Evolutionary conservation across 2,329 filamentous ascomycete species (phyloP).

Genomic region (Aspergillus fijiensis): DNA sequence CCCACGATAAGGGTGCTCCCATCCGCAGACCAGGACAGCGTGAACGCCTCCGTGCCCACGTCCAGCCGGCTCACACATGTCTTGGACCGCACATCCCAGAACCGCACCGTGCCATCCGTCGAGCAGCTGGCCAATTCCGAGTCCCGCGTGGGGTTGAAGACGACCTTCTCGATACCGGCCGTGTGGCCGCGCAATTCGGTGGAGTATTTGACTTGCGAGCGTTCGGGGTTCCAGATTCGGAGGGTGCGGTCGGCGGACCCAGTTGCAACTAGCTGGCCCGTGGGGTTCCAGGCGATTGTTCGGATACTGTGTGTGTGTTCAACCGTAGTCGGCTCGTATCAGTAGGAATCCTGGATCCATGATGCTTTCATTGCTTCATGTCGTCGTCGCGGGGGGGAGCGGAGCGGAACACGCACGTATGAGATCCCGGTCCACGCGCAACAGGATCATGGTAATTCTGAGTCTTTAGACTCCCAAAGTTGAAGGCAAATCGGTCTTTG

Average conservation of each 20-base stretch:
- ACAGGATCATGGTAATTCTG: conserved; percentile 68
- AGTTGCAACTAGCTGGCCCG: conserved; percentile 80
- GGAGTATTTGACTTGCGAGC: conserved; percentile 47
- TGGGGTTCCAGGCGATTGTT: conserved; percentile 84
- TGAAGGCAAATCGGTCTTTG: conserved; percentile 67
- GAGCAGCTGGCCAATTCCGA: conserved; percentile 52
- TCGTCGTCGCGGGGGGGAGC: background rate
- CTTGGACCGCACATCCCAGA: conserved; percentile 53
- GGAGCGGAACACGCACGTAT: conserved; percentile 51
- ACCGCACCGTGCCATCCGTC: conserved; percentile 50
- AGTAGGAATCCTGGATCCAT: conserved; percentile 7
- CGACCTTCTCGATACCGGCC: conserved; percentile 49
- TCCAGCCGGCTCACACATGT: conserved; percentile 48
- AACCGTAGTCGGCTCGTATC: conserved; percentile 6
- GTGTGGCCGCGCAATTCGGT: conserved; percentile 51
- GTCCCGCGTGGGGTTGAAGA: conserved; percentile 51
- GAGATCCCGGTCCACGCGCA: conserved; percentile 54
- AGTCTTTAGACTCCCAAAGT: conserved; percentile 68
- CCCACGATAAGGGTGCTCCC: conserved; percentile 48
- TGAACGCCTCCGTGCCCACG: conserved; percentile 52
- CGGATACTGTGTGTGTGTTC: conserved; percentile 57
- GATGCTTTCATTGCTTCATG: background rate
- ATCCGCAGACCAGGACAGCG: conserved; percentile 50
- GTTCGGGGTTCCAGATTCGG: conserved; percentile 80
- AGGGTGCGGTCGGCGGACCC: conserved; percentile 84